A percentile compares a stretch with the other conserved stretches of the same genome.
phyloP scores from a whole-genome alignment of 805 yeast species.

The Barnettozyma sp. region DNA sequence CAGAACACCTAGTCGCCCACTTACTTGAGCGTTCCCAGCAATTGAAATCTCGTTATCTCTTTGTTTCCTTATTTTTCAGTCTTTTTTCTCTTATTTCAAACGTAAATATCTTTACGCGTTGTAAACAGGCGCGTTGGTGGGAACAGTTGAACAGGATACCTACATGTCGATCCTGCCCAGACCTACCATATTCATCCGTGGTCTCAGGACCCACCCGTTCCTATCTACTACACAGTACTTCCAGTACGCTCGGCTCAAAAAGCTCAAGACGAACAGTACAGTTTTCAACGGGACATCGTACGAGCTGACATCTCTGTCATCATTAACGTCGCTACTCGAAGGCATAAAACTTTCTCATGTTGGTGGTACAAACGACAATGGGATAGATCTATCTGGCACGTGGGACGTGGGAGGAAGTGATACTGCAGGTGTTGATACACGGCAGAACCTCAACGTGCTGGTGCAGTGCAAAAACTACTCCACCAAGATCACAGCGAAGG shows the following conservation, averaged over 20 bases:
- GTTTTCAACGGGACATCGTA: conserved; percentile 23
- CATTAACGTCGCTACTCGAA: conserved; percentile 8
- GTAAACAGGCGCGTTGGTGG: too few relatives aligned
- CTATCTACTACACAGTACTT: conserved; percentile 12
- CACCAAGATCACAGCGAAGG: conserved; percentile 22
- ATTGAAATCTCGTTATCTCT: too few relatives aligned
- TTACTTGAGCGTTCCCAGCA: too few relatives aligned
- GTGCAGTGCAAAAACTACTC: conserved; percentile 23
- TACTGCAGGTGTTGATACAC: not conserved
- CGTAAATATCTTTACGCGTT: not conserved
- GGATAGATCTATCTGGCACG: conserved; percentile 20
- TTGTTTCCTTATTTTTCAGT: too few relatives aligned
- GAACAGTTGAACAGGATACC: too few relatives aligned
- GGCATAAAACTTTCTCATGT: conserved; percentile 10
- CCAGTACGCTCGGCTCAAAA: conserved; percentile 14
- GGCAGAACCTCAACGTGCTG: conserved; percentile 14
- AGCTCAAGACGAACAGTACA: conserved; percentile 16
- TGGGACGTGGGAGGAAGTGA: too few relatives aligned
- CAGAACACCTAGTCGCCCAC: too few relatives aligned
- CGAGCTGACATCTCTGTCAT: conserved; percentile 17
- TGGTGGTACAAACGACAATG: conserved; percentile 25
- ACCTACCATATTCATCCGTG: not conserved
- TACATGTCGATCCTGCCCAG: conserved; percentile 1
- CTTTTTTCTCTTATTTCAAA: not conserved
- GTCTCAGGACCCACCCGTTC: conserved; percentile 8